phyloP scores from a whole-genome alignment of 1,284 basidiomycete species.

The Tilletia horrida region DNA sequence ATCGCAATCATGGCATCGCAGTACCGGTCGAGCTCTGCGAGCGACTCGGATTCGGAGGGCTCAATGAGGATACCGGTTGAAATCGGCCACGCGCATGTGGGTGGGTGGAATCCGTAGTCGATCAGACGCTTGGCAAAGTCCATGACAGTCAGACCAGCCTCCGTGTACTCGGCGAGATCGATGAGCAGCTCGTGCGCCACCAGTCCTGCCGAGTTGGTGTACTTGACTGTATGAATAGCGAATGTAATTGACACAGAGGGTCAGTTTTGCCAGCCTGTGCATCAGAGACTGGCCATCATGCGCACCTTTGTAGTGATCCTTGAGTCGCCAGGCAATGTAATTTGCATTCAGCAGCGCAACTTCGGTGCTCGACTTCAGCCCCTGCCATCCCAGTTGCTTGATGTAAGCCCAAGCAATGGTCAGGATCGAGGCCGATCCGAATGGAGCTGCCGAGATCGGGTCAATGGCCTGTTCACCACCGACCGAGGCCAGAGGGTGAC shows the following conservation, averaged over 20 bases:
- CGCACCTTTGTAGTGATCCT: conserved; percentile 69
- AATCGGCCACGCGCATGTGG: conserved; percentile 54
- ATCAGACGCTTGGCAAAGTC: conserved; percentile 95
- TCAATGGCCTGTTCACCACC: conserved; percentile 73
- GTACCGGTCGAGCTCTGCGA: conserved; percentile 63
- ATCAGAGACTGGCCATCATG: too few species aligned
- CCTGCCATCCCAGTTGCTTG: conserved; percentile 85
- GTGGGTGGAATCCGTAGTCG: conserved; percentile 56
- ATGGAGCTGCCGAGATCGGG: conserved; percentile 86
- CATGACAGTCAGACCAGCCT: conserved; percentile 80
- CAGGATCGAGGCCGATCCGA: conserved; percentile 88
- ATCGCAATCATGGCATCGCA: conserved; percentile 97
- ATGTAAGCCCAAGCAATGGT: conserved; percentile 87
- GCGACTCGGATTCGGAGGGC: conserved; percentile 51
- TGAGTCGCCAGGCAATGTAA: conserved; percentile 87
- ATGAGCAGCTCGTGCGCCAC: conserved; percentile 95
- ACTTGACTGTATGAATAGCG: conserved; percentile 70
- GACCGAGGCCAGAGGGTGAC: conserved; percentile 74
- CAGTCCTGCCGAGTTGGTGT: conserved; percentile 81
- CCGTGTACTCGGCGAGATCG: conserved; percentile 88
- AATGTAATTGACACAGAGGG: not conserved
- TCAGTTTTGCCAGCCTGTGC: too few species aligned
- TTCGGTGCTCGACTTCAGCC: conserved; percentile 78
- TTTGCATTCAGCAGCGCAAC: conserved; percentile 89
- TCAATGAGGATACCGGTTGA: conserved; percentile 52